Conservation (phyloP, 2,329 filamentous ascomycete species). For the Pseudocercospora ulei region DNA sequence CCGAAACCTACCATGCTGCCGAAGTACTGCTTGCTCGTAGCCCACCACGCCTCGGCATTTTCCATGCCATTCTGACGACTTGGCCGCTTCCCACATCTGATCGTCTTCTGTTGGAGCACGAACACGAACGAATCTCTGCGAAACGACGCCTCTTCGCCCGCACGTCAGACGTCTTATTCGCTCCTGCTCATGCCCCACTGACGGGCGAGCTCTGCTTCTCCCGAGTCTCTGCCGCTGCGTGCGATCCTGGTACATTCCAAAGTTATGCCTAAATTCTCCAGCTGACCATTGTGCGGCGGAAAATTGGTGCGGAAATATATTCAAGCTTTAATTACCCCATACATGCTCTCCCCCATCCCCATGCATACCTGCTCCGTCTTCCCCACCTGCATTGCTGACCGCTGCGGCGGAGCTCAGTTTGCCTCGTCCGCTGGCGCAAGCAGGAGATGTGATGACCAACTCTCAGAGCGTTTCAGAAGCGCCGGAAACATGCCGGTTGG, state of each 20-base stretch:
- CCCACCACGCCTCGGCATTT: no score
- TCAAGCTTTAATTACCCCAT: no score
- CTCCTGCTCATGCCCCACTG: neutral
- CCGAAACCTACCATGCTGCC: neutral
- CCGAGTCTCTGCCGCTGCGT: constrained; percentile 5
- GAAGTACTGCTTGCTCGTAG: no score
- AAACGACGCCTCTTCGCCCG: neutral
- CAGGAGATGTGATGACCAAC: constrained; percentile 7
- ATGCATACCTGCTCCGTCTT: neutral
- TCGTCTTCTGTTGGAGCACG: neutral
- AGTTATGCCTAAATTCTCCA: constrained; percentile 5
- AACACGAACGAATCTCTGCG: constrained; percentile 8
- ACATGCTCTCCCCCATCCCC: no score
- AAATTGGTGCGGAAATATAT: neutral
- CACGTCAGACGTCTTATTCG: neutral
- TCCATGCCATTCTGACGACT: constrained; percentile 1
- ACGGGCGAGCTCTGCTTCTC: neutral
- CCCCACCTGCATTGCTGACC: constrained; percentile 8
- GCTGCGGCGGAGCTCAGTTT: constrained; percentile 3
- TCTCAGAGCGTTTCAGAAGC: constrained; percentile 5
- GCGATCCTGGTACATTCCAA: neutral
- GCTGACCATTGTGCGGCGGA: neutral
- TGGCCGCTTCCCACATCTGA: no score
- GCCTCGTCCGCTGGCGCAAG: constrained; percentile 8
- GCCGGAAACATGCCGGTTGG: constrained; percentile 5